phyloP scores from a whole-genome alignment of 2,329 filamentous ascomycete genomes.

The Drechslerella coelobrocha region DNA sequence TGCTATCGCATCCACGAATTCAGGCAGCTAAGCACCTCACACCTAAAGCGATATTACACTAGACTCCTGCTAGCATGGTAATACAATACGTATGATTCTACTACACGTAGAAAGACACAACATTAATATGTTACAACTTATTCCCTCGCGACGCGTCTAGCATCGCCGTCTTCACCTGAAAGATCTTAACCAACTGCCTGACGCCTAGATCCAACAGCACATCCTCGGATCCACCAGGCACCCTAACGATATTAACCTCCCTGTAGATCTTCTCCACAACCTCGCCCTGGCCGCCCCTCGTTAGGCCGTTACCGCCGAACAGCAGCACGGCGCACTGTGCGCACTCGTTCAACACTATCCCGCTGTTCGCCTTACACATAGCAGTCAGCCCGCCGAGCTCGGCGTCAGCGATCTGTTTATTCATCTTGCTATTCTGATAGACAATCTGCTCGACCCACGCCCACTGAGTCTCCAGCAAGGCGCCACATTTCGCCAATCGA shows the following conservation, averaged over 20 bases:
- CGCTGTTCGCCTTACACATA: conserved; percentile 74
- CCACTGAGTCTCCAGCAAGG: conserved; percentile 72
- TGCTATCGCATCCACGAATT: too few species aligned
- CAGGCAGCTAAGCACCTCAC: too few species aligned
- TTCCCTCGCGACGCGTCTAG: conserved; percentile 59
- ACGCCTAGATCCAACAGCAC: conserved; percentile 74
- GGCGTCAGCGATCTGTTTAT: conserved; percentile 66
- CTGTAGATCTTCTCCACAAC: conserved; percentile 71
- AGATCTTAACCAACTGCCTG: conserved; percentile 74
- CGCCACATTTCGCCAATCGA: conserved; percentile 73
- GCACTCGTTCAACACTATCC: conserved; percentile 74
- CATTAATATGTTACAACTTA: conserved; percentile 22
- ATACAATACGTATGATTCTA: too few species aligned
- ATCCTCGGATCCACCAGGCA: conserved; percentile 75
- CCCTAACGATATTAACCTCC: conserved; percentile 68
- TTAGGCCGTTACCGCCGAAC: conserved; percentile 77
- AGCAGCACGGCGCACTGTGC: conserved; percentile 72
- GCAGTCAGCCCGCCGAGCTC: conserved; percentile 76
- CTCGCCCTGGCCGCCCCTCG: conserved; percentile 73
- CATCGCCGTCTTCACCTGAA: conserved; percentile 65
- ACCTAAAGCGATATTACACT: too few species aligned
- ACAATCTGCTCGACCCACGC: conserved; percentile 76
- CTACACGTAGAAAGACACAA: too few species aligned
- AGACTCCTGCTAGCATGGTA: too few species aligned
- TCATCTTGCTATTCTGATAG: conserved; percentile 71